Evolutionary conservation across 768 basidiomycete species (phyloP).

Genomic region (Punctularia strigosozonata): DNA sequence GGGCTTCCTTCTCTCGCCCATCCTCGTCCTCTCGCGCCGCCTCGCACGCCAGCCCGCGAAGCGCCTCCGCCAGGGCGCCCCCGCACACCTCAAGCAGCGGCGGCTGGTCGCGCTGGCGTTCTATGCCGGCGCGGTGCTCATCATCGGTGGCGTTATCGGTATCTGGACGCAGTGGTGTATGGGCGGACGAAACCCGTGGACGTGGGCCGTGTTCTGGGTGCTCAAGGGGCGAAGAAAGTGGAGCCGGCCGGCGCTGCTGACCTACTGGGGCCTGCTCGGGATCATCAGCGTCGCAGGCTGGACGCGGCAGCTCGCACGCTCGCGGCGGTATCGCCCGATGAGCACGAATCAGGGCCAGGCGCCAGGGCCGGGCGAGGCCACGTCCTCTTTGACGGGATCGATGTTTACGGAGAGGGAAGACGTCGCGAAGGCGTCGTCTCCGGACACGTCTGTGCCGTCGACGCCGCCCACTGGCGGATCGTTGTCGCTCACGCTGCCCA

Average conservation of each 20-base stretch:
- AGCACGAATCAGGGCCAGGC: constrained; percentile 17
- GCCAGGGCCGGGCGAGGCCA: no score
- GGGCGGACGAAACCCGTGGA: constrained; percentile 72
- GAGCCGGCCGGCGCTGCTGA: constrained; percentile 67
- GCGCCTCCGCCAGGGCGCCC: constrained; percentile 75
- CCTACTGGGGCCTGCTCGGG: constrained; percentile 78
- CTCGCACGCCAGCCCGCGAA: constrained; percentile 79
- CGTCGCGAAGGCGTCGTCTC: not conserved
- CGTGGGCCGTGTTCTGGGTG: constrained; percentile 73
- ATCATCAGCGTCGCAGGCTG: constrained; percentile 86
- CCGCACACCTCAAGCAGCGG: constrained; percentile 67
- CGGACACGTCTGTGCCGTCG: constrained; percentile 2
- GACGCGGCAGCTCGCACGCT: constrained; percentile 81
- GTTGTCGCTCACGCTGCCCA: constrained; percentile 16
- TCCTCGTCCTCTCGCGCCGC: constrained; percentile 84
- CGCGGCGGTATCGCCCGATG: constrained; percentile 44
- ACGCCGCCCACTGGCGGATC: constrained; percentile 4
- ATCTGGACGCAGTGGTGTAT: constrained; percentile 90
- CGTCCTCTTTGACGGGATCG: no score
- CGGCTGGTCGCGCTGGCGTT: constrained; percentile 79
- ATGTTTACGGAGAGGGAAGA: no score
- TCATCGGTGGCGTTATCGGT: constrained; percentile 77
- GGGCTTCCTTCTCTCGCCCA: constrained; percentile 91
- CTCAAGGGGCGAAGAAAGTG: constrained; percentile 66
- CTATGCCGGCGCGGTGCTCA: constrained; percentile 62